These are phyloP conservation scores for Brassica rapa DNA, from an alignment of 345 rosid genomes.

Conservation along the genomic window DNA sequence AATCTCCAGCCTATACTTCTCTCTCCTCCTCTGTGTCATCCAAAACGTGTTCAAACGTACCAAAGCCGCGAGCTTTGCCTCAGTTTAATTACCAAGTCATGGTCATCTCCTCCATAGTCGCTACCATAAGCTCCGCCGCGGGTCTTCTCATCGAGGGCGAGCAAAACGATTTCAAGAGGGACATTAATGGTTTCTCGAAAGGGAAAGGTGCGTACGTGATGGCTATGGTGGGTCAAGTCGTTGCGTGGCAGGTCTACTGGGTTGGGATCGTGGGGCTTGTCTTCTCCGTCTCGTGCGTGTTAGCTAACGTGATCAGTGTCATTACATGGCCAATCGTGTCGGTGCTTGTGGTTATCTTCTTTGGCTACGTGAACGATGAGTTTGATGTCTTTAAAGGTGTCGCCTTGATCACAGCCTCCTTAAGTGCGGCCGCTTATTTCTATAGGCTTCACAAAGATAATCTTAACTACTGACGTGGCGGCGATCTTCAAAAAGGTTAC, in stretches of 20 bases:
- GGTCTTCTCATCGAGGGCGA: not conserved
- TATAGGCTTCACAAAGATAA: not conserved
- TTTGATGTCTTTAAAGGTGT: not conserved
- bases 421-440: not conserved
- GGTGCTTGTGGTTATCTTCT: not conserved
- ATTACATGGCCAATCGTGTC: not conserved
- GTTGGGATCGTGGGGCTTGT: not conserved
- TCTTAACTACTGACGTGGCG: not conserved
- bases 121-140: not conserved
- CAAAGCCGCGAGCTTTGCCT: not conserved
- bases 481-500: not conserved
- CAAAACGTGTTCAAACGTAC: not conserved
- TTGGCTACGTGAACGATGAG: not conserved
- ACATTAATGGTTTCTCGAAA: not conserved
- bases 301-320: not conserved
- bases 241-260: not conserved
- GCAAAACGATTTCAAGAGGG: not conserved
- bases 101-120: not conserved
- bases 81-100: not conserved
- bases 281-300: not conserved
- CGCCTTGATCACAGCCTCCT: not conserved
- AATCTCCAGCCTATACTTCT: not conserved
- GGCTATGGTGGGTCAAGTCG: not conserved
- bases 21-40: not conserved
- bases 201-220: not conserved